Evolutionary conservation across 768 basidiomycete genomes (phyloP).

Genomic region (Pleurotus eryngii): DNA sequence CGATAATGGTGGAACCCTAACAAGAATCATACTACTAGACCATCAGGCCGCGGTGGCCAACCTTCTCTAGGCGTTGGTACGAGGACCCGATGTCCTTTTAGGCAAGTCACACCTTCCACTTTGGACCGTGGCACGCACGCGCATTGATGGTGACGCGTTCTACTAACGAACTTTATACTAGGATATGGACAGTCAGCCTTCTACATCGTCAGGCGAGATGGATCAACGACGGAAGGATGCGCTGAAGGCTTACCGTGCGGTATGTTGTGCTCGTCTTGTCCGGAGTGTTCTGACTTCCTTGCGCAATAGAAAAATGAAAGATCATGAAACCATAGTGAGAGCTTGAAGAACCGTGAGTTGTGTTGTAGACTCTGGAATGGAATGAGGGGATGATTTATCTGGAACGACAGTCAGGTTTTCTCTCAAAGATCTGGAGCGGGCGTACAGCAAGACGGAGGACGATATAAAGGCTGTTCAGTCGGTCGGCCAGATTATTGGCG

Average conservation of each 20-base stretch:
- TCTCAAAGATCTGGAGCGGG: constrained; percentile 83
- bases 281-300: not conserved
- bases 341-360: constrained; percentile 82
- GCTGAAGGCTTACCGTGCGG: constrained; percentile 74
- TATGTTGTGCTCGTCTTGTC: constrained; percentile 23
- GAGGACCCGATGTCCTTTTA: no score
- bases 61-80: no score
- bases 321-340: constrained; percentile 84
- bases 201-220: constrained; percentile 57
- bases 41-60: constrained; percentile 39
- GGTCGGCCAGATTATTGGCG: constrained; percentile 98
- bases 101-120: no score
- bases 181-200: constrained; percentile 42
- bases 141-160: constrained; percentile 2
- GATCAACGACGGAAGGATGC: constrained; percentile 74
- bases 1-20: constrained; percentile 48
- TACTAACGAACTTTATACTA: not conserved
- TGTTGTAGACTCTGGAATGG: not conserved
- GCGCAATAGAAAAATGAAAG: constrained; percentile 85
- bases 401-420: constrained; percentile 74
- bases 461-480: constrained; percentile 99
- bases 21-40: constrained; percentile 68
- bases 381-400: not conserved
- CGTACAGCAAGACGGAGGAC: constrained; percentile 93
- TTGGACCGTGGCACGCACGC: no score